Evolutionary conservation across 1,284 basidiomycete genomes (phyloP).

Genomic region (Thecaphora frezii): DNA sequence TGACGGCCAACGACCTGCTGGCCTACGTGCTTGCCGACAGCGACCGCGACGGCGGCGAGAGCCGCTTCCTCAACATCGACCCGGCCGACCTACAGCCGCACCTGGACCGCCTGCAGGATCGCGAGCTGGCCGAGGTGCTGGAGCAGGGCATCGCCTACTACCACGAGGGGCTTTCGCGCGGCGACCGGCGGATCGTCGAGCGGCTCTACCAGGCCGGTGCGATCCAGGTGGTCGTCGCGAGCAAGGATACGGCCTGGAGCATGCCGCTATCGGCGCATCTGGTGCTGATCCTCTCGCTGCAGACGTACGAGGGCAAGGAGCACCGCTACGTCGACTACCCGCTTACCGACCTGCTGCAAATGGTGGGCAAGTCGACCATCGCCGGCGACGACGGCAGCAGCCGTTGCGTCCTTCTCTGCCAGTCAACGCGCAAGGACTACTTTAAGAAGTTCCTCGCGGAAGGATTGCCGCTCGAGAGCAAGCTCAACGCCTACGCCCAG

Average conservation of each 20-base stretch:
- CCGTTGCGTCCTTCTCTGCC: constrained; percentile 92
- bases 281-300: constrained; percentile 89
- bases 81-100: constrained; percentile 69
- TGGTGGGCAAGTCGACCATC: constrained; percentile 90
- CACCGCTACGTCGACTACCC: constrained; percentile 77
- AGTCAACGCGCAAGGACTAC: constrained; percentile 90
- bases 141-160: constrained; percentile 88
- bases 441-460: constrained; percentile 98
- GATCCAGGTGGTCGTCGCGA: constrained; percentile 76
- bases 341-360: constrained; percentile 78
- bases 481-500: constrained; percentile 66
- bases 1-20: constrained; percentile 79
- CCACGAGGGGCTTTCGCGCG: constrained; percentile 70
- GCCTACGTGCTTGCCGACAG: constrained; percentile 81
- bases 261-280: constrained; percentile 76
- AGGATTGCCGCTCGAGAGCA: constrained; percentile 92
- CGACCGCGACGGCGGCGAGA: constrained; percentile 64
- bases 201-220: constrained; percentile 80
- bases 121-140: constrained; percentile 71
- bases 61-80: constrained; percentile 70
- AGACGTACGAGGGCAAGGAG: constrained; percentile 62
- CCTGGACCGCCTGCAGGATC: constrained; percentile 68
- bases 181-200: constrained; percentile 76
- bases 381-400: constrained; percentile 71
- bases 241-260: constrained; percentile 82